A percentile compares a stretch with the other conserved stretches of the same genome.
Conservation (phyloP, 2,329 filamentous ascomycete species). For the Fusarium chlamydosporum region DNA sequence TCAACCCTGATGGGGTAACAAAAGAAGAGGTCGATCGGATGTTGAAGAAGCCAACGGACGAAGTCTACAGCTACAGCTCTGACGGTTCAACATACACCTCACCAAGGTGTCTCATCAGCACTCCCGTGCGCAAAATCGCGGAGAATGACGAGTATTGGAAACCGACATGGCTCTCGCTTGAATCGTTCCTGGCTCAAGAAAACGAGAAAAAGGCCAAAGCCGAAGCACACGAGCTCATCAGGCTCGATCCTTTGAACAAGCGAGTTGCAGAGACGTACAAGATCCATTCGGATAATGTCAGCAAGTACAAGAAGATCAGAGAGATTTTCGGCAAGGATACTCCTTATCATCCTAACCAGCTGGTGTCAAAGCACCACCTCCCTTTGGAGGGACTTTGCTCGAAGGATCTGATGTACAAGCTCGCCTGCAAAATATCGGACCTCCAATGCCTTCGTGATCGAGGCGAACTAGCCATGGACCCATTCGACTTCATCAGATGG, state of each 20-base stretch:
- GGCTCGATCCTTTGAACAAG: constrained; percentile 27
- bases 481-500: constrained; percentile 58
- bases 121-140: constrained; percentile 49
- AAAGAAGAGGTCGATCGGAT: constrained; percentile 8
- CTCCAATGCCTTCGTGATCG: constrained; percentile 47
- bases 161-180: constrained; percentile 51
- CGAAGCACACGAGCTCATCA: constrained; percentile 1
- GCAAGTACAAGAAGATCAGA: constrained; percentile 54
- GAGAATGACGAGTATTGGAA: constrained; percentile 54
- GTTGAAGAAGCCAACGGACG: constrained; percentile 32
- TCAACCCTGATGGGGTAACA: neutral
- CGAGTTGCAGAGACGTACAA: constrained; percentile 37
- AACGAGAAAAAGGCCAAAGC: constrained; percentile 44
- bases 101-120: constrained; percentile 48
- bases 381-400: constrained; percentile 53
- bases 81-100: constrained; percentile 47
- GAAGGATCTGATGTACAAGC: constrained; percentile 55
- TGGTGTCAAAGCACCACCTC: constrained; percentile 54
- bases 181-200: constrained; percentile 47
- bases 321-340: constrained; percentile 53
- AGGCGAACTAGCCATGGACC: constrained; percentile 54
- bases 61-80: constrained; percentile 40
- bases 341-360: constrained; percentile 57
- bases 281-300: constrained; percentile 52
- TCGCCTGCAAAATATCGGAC: constrained; percentile 55